Evolutionary conservation across 768 basidiomycete genomes (phyloP).

Genomic region (Asterophora lycoperdoides): DNA sequence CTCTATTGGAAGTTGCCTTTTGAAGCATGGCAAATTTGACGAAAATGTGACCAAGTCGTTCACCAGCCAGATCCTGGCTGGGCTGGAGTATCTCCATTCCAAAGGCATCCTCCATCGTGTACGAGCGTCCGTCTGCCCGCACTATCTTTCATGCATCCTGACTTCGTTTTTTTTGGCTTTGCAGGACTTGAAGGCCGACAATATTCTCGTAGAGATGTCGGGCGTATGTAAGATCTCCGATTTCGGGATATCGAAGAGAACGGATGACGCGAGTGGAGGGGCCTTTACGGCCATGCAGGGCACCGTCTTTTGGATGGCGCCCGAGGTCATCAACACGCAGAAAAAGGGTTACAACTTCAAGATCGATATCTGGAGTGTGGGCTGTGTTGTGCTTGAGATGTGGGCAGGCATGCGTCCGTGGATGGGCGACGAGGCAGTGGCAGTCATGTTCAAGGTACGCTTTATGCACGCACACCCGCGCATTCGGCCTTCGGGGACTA

Average conservation of each 20-base stretch:
- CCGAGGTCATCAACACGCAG: slow-evolving; percentile 85
- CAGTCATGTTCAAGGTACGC: slow-evolving; percentile 90
- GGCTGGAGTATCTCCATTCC: slow-evolving; percentile 89
- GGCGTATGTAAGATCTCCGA: slow-evolving; percentile 97
- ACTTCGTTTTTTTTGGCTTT: slow-evolving; percentile 1
- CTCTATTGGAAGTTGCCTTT: slow-evolving; percentile 85
- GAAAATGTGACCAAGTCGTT: slow-evolving; percentile 92
- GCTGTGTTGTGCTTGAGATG: slow-evolving; percentile 99
- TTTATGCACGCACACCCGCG: slow-evolving; percentile 3
- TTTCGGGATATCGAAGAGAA: slow-evolving; percentile 97
- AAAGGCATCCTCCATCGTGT: slow-evolving; percentile 92
- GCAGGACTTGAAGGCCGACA: slow-evolving; percentile 96
- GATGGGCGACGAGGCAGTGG: slow-evolving; percentile 84
- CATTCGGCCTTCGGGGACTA: not conserved
- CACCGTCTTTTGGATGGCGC: slow-evolving; percentile 99
- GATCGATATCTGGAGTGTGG: slow-evolving; percentile 98
- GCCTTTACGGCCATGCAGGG: slow-evolving; percentile 94
- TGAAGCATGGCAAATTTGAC: slow-evolving; percentile 89
- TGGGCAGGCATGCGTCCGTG: slow-evolving; percentile 96
- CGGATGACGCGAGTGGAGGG: slow-evolving; percentile 78
- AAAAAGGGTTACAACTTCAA: slow-evolving; percentile 94
- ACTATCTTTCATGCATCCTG: slow-evolving; percentile 1
- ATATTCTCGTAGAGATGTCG: slow-evolving; percentile 90
- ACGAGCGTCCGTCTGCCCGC: slow-evolving; percentile 14
- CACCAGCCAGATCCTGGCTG: slow-evolving; percentile 85